Percentiles rank a stretch among this genome's conserved stretches.
These are phyloP conservation scores for Ascochyta viciae-villosae DNA, from an alignment of 2,329 filamentous ascomycete species.

Conservation along the genomic window DNA sequence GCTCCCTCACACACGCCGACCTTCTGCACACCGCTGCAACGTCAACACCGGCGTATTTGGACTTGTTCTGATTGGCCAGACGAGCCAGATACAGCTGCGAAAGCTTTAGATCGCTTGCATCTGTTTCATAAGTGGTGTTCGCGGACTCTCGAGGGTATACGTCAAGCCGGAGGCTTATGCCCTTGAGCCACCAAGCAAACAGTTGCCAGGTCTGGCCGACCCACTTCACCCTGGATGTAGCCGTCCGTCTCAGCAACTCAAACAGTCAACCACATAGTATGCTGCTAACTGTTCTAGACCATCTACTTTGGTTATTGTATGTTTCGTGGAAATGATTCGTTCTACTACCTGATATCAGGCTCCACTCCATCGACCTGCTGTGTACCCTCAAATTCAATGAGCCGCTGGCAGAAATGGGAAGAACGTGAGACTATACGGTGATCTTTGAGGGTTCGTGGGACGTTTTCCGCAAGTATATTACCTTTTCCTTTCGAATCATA, in stretches of 20 bases:
- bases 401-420: neutral
- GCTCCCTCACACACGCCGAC: slow-evolving; percentile 34
- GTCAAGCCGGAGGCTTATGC: slow-evolving; percentile 28
- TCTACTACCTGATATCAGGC: neutral
- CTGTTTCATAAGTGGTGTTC: slow-evolving; percentile 9
- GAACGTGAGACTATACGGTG: neutral
- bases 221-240: slow-evolving; percentile 35
- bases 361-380: neutral
- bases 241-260: slow-evolving; percentile 5
- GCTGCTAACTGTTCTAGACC: slow-evolving; percentile 3
- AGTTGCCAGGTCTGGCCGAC: slow-evolving; percentile 41
- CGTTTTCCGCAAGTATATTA: no score
- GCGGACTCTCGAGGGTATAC: slow-evolving; percentile 1
- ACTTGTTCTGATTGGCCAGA: slow-evolving; percentile 66
- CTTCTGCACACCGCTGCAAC: slow-evolving; percentile 39
- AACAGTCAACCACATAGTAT: neutral
- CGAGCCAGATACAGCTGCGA: slow-evolving; percentile 21
- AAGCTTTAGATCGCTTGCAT: slow-evolving; percentile 16
- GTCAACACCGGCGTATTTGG: slow-evolving; percentile 64
- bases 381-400: neutral
- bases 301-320: neutral
- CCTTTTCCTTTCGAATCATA: neutral
- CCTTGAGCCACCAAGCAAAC: slow-evolving; percentile 39
- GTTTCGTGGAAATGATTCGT: neutral
- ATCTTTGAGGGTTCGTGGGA: neutral